Conservation (phyloP, 1,284 basidiomycete genomes). For the Moniliophthora roreri region DNA sequence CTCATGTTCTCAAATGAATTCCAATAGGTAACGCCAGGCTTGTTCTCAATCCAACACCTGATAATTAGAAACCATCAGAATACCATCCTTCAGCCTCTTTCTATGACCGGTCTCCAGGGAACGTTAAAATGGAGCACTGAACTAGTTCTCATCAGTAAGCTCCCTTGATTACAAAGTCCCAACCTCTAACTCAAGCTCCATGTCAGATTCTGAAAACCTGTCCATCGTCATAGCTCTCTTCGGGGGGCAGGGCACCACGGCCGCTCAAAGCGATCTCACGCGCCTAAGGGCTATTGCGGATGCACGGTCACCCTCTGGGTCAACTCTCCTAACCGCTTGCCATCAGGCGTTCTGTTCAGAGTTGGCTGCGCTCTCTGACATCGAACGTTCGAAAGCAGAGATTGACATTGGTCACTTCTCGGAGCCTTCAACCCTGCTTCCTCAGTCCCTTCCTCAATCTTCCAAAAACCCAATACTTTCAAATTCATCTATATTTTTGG, state of each 20-base stretch:
- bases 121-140: too few species aligned
- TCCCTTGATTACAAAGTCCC: too few species aligned
- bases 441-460: neutral
- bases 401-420: slow-evolving; percentile 43
- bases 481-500: slow-evolving; percentile 46
- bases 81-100: too few species aligned
- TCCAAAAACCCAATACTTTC: slow-evolving; percentile 47
- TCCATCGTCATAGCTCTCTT: slow-evolving; percentile 31
- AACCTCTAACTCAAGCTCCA: too few species aligned
- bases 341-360: slow-evolving; percentile 49
- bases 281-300: slow-evolving; percentile 39
- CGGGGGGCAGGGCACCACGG: slow-evolving; percentile 51
- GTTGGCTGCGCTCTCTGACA: slow-evolving; percentile 38
- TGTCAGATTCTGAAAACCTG: too few species aligned
- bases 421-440: slow-evolving; percentile 37
- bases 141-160: too few species aligned
- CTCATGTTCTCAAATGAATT: too few species aligned
- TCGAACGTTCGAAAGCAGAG: slow-evolving; percentile 32
- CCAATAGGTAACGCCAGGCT: too few species aligned
- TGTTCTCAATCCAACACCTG: too few species aligned
- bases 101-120: too few species aligned
- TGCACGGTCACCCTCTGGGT: slow-evolving; percentile 34
- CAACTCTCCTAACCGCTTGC: slow-evolving; percentile 46
- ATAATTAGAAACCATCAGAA: too few species aligned
- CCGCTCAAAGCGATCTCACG: slow-evolving; percentile 31